Base-by-base conservation (phyloP, 129 eudicot species). In the Gnaphalium uliginosum region DNA sequence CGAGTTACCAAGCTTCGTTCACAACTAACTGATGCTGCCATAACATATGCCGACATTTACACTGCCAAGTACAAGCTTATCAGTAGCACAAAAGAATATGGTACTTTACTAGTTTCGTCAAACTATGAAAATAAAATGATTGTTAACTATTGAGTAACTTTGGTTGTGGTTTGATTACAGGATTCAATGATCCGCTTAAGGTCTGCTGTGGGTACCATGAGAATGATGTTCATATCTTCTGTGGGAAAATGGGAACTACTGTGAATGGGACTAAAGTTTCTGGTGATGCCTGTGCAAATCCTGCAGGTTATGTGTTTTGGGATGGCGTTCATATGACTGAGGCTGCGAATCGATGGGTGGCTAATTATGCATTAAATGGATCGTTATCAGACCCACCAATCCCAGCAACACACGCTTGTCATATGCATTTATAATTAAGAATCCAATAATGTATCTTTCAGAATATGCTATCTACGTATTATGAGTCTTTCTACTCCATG, bases 281-380 rank as follows among this genome's bases (percentile, higher is more conserved):
- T 43, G 96, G 85, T 6, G 83, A 70, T 33, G 60, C 88, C 4
- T 92, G 97, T 60, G 77, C 51, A 22, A 39, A 79, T 25, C 93
- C 96, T 17, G 62, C 70, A 3, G 32, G 59, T 2, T 76, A 75
- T 48, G 58, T 92, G 64, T 82, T 70, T 64, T 92, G 92, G 96
- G 97, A 92, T 35, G 91, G 85, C 0, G 81, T 87, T 22, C 95
- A 91, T 69, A 88, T 76, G 81, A 71, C 94, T 29, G 84, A 88
- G 79, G 89, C 92, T 39, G 97, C 90, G 6, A 86, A 81, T 66
- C 87, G 64, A 9, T 89, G 90, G 95, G 73, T 85, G 75, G 86
- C 95, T 27, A 79, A 77, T 70, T 84, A 57, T 17, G 79, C 80
- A 17, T 67, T 74, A 4, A 64, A 64, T 5, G 69, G 69, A 64